Conservation (phyloP, 108 stramenopile genomes). For the Nitzschia sp. region DNA sequence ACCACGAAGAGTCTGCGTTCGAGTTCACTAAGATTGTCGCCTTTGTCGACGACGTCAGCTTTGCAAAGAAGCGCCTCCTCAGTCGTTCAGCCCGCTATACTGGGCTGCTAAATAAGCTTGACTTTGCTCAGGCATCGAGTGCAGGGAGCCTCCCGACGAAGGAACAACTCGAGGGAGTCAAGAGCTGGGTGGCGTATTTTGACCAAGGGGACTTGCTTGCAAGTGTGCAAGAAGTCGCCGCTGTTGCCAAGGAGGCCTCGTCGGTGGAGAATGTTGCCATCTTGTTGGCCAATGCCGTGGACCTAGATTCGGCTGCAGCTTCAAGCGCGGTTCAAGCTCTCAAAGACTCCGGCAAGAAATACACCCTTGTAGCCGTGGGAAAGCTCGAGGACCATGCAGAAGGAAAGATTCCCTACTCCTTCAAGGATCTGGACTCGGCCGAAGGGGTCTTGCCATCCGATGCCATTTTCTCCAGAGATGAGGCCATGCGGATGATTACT, state of each 20-base stretch:
- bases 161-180: constrained; percentile 63
- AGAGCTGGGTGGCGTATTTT: constrained; percentile 68
- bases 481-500: constrained; percentile 72
- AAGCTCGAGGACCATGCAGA: constrained; percentile 69
- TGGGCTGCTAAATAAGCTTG: constrained; percentile 86
- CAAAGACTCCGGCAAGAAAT: constrained; percentile 54
- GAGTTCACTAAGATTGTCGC: constrained; percentile 82
- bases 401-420: constrained; percentile 60
- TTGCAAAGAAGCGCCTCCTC: constrained; percentile 89
- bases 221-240: constrained; percentile 33
- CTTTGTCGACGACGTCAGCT: constrained; percentile 64
- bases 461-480: constrained; percentile 71
- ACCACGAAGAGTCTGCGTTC: constrained; percentile 78
- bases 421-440: constrained; percentile 39
- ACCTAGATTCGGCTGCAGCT: constrained; percentile 36
- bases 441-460: constrained; percentile 36
- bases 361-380: constrained; percentile 73
- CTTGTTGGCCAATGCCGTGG: constrained; percentile 61
- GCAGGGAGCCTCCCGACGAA: constrained; percentile 44
- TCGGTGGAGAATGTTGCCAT: constrained; percentile 73
- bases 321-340: constrained; percentile 47
- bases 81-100: constrained; percentile 87
- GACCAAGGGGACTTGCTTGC: constrained; percentile 22
- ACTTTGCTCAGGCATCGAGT: constrained; percentile 47
- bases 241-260: constrained; percentile 43